Conservation (phyloP, 73 alveolate species). For the Paramecium primaurelia region DNA sequence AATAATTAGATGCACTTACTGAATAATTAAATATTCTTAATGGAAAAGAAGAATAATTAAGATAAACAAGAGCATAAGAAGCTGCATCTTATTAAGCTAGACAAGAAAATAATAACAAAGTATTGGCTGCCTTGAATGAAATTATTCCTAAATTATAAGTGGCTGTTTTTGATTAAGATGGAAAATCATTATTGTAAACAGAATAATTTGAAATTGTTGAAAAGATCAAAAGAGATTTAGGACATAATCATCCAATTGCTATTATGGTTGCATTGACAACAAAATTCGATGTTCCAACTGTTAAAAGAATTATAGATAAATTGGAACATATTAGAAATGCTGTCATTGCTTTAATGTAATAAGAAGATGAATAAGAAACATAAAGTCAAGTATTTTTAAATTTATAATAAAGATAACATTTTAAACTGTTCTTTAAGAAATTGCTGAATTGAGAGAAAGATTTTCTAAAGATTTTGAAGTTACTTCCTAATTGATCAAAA, state of each 20-base stretch:
- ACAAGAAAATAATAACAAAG: constrained; percentile 17
- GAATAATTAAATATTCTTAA: background rate
- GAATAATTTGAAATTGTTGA: constrained; percentile 8
- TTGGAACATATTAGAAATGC: constrained; percentile 39
- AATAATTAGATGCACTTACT: background rate
- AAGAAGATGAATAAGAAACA: constrained; percentile 29
- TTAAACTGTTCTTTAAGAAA: background rate
- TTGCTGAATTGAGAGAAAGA: constrained; percentile 38
- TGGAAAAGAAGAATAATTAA: constrained; percentile 25
- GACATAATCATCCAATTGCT: constrained; percentile 29
- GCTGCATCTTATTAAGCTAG: constrained; percentile 44
- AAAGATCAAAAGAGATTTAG: background rate
- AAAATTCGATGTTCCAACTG: constrained; percentile 41
- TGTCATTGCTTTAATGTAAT: background rate
- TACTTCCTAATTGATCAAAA: background rate
- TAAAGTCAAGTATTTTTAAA: background rate
- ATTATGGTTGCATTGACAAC: constrained; percentile 20
- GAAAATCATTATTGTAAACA: background rate
- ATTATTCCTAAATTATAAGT: background rate
- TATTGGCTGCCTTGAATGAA: constrained; percentile 9
- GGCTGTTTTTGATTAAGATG: constrained; percentile 33
- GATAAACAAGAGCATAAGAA: constrained; percentile 41
- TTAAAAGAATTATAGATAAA: constrained; percentile 31
- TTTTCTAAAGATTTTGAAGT: constrained; percentile 1
- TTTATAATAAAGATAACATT: background rate